Evolutionary conservation across 225 moss, liverwort and hornwort species (phyloP).

Genomic region (Pseudisothecium myosuroides): DNA sequence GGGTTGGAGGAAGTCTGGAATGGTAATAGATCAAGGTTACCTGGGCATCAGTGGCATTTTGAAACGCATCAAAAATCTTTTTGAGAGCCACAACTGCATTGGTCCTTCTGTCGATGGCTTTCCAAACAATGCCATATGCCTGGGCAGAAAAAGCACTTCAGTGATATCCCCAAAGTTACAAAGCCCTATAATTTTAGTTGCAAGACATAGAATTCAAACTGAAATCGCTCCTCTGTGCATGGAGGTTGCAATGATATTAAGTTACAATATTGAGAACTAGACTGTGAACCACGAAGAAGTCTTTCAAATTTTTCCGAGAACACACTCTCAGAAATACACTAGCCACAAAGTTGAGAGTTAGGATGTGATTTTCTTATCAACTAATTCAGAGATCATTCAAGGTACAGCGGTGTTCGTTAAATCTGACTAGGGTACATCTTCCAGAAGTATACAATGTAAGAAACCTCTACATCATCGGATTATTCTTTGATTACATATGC

Average conservation of each 20-base stretch:
- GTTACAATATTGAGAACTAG: background rate
- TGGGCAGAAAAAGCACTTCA: conserved; percentile 5
- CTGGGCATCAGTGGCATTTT: conserved; percentile 95
- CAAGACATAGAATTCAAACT: background rate
- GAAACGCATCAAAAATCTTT: conserved; percentile 98
- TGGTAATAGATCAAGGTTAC: background rate
- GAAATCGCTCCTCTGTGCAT: background rate
- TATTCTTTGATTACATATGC: background rate
- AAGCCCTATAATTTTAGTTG: background rate
- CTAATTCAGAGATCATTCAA: background rate
- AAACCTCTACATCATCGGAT: background rate
- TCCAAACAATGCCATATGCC: conserved; percentile 99
- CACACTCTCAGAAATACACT: background rate
- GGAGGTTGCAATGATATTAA: background rate
- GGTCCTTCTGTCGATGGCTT: conserved; percentile 70
- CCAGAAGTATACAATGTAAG: background rate
- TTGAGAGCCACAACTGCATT: conserved; percentile 90
- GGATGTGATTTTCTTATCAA: background rate
- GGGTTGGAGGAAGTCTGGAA: background rate
- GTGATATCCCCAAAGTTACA: background rate
- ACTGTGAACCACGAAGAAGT: background rate
- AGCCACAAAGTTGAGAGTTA: background rate
- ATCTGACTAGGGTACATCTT: background rate
- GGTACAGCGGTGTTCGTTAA: background rate
- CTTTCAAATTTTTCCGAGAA: background rate